Evolutionary conservation across 78 protist species (phyloP).

Genomic region (Dictyostelium citrinum): DNA sequence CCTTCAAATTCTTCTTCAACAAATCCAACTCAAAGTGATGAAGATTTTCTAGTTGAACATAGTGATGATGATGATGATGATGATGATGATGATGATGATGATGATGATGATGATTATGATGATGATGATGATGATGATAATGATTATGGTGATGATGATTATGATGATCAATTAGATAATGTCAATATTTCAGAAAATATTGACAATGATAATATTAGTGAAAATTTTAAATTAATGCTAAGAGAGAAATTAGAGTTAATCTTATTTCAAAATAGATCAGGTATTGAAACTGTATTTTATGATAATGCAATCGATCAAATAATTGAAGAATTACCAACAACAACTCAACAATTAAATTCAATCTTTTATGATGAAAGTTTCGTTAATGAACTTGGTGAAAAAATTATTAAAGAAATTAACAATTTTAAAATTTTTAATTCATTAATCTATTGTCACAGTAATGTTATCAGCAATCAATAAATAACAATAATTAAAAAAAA

Average conservation of each 20-base stretch:
- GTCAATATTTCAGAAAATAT: no score
- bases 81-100: not conserved
- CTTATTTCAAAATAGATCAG: not conserved
- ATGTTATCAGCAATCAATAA: not conserved
- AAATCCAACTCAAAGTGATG: not conserved
- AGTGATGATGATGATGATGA: not conserved
- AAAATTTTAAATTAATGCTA: not conserved
- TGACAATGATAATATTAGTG: not conserved
- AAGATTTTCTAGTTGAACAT: not conserved
- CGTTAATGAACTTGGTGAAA: not conserved
- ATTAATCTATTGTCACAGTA: not conserved
- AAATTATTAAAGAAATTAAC: not conserved
- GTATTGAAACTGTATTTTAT: not conserved
- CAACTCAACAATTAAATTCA: not conserved
- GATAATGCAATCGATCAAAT: not conserved
- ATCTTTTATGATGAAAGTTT: not conserved
- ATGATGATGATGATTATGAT: not conserved
- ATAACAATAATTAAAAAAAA: not conserved
- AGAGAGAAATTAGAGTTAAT: not conserved
- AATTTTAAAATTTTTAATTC: not conserved
- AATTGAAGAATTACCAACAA: not conserved
- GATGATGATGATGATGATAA: not conserved
- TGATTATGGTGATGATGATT: not conserved
- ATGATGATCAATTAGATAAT: no score
- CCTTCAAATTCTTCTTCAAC: not conserved